Evolutionary conservation across 2,329 filamentous ascomycete species (phyloP).

Genomic region (Hirsutella thompsonii): DNA sequence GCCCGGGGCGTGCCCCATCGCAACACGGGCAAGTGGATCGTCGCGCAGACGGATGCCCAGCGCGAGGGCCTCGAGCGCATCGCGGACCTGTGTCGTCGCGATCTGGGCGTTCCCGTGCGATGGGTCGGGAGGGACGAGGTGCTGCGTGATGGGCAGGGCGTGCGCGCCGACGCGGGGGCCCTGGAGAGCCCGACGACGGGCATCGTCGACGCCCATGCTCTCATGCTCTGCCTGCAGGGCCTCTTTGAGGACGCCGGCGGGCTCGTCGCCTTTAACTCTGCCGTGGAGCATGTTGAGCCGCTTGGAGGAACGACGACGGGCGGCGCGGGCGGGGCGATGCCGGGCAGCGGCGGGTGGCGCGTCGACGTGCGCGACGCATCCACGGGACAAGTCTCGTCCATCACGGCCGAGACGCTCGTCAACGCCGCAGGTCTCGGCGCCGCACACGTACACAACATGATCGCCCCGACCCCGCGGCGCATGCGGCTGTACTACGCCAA

Average conservation of each 20-base stretch:
- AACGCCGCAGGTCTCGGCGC: conserved; percentile 80
- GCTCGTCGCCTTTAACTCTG: conserved; percentile 55
- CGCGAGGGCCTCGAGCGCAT: conserved; percentile 45
- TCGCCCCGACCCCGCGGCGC: conserved; percentile 47
- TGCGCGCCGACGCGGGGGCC: conserved; percentile 57
- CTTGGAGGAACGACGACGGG: conserved; percentile 28
- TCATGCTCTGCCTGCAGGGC: conserved; percentile 72
- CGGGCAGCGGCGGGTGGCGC: no score
- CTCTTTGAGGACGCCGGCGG: conserved; percentile 68
- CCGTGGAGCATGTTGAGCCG: conserved; percentile 48
- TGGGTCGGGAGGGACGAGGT: conserved; percentile 57
- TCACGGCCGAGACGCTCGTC: conserved; percentile 66
- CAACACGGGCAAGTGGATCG: conserved; percentile 85
- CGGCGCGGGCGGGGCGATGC: conserved; percentile 39
- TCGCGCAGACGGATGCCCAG: conserved; percentile 69
- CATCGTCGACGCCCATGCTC: conserved; percentile 75
- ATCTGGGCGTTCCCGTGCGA: conserved; percentile 50
- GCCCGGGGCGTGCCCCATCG: conserved; percentile 54
- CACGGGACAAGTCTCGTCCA: conserved; percentile 19
- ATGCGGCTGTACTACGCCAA: conserved; percentile 70
- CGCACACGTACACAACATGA: conserved; percentile 67
- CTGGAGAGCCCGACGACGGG: conserved; percentile 81
- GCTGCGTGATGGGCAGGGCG: conserved; percentile 54
- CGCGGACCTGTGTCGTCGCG: conserved; percentile 26
- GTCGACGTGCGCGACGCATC: conserved; percentile 39